Evolutionary conservation across 352 stramenopile genomes (phyloP).

Genomic region (Aphanomyces cochlioides): DNA sequence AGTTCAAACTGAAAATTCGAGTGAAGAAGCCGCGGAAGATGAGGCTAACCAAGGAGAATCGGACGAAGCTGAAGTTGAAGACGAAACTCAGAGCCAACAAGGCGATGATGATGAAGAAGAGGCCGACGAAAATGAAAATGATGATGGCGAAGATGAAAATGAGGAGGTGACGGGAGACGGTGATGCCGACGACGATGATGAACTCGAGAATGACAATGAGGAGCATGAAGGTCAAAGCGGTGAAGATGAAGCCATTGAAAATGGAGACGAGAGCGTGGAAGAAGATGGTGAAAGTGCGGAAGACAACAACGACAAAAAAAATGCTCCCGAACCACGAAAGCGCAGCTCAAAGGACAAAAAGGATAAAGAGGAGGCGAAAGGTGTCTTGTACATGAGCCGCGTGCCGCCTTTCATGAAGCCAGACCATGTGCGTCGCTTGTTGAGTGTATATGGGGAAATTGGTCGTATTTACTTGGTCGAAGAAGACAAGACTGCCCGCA

Average conservation of each 20-base stretch:
- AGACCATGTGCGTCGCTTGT: constrained; percentile 91
- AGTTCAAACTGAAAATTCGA: too few relatives aligned
- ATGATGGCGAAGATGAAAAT: constrained; percentile 1
- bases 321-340: not conserved
- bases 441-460: constrained; percentile 90
- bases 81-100: not conserved
- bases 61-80: not conserved
- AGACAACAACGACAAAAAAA: constrained; percentile 9
- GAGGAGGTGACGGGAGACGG: not conserved
- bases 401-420: constrained; percentile 97
- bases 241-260: constrained; percentile 3
- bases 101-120: not conserved
- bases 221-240: not conserved
- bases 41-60: too few relatives aligned
- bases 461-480: constrained; percentile 96
- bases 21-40: too few relatives aligned
- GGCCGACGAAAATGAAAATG: not conserved
- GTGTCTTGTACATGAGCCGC: constrained; percentile 90
- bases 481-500: constrained; percentile 91
- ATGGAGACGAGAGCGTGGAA: not conserved
- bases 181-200: not conserved
- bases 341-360: constrained; percentile 20
- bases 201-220: not conserved
- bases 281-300: constrained; percentile 2
- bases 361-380: constrained; percentile 17